phyloP scores from a whole-genome alignment of 129 eudicot genomes.

The Daucus carota region DNA sequence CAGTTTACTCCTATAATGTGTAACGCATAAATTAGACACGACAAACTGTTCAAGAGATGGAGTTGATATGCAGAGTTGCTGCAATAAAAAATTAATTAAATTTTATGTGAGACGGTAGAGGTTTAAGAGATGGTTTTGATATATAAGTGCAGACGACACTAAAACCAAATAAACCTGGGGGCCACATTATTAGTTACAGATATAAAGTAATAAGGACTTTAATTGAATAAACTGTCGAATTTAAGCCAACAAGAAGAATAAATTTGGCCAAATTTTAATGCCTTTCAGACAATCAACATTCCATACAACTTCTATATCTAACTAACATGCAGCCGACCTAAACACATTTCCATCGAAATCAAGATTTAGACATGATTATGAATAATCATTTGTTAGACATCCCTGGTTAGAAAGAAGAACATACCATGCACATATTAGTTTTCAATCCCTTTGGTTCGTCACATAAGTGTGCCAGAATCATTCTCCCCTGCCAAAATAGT shows the following conservation, averaged over 20 bases:
- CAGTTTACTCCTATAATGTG: too few species aligned
- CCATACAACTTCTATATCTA: too few species aligned
- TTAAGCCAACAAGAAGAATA: neutral
- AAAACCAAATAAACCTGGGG: neutral
- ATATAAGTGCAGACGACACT: neutral
- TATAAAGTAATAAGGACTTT: neutral
- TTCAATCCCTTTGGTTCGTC: slow-evolving; percentile 99
- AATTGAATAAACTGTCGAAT: neutral
- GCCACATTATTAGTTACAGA: neutral
- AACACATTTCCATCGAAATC: neutral
- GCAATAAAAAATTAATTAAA: neutral
- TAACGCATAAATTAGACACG: neutral
- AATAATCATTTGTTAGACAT: neutral
- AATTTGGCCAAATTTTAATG: neutral
- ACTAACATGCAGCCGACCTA: neutral
- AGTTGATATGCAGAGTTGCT: neutral
- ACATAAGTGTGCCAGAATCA: slow-evolving; percentile 94
- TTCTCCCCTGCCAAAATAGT: slow-evolving; percentile 75
- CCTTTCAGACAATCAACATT: neutral
- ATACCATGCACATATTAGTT: slow-evolving; percentile 93
- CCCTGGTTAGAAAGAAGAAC: slow-evolving; percentile 9
- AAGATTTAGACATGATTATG: neutral
- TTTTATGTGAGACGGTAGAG: neutral
- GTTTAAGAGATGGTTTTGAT: neutral
- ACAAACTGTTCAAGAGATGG: neutral